Base-by-base conservation (phyloP, 2,329 filamentous ascomycete genomes). In the Botryosphaeria dothidea region DNA sequence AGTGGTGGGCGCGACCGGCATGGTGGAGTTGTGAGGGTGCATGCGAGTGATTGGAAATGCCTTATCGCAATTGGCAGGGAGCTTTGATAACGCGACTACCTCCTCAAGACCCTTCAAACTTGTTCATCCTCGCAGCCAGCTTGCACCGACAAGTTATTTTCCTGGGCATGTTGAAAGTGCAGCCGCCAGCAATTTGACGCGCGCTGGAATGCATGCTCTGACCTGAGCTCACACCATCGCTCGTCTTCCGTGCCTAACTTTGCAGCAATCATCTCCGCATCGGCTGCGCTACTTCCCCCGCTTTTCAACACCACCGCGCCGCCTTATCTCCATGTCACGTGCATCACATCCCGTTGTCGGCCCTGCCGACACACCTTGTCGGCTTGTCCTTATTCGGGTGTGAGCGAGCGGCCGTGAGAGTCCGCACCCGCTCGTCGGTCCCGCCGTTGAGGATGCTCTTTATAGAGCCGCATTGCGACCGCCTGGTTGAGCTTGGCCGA, bases 1-100 rank as follows among this genome's bases (percentile, higher is more conserved):
- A 23, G 31, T 21, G 29, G 29, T 11, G 2, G 29, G 8, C 51
- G 34, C 6, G 36, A 11, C 54, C 6, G 38, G 8, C 41, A 60
- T 60, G 25, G 56, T 17, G 41, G 27, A 31, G 38, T 23, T 21
- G 29, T 19, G 36, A 34, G 38, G 11, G 48, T 8, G 25, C 17
- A 23, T 19, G 54, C 38, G n/a, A 41, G 56, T 9, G 56, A 23
- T 46, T 60, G 25, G 41, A 60, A 60, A 60, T 46, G 17, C 56
- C 38, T 60, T 60, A 60, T 60, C 56, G 56, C 41, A 60, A 60
- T 46, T 60, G 56, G 56, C 56, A 60, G 56, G 54, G 34, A 11
- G 56, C 41, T 31, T 60, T 8, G 13, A 11, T 60, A 60, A 31
- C 25, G 56, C 25, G 27, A 3, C 15, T 13, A 23, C 36, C 7